These are phyloP conservation scores for Crassisporium funariophilum DNA, from an alignment of 768 basidiomycete species.

Conservation along the genomic window DNA sequence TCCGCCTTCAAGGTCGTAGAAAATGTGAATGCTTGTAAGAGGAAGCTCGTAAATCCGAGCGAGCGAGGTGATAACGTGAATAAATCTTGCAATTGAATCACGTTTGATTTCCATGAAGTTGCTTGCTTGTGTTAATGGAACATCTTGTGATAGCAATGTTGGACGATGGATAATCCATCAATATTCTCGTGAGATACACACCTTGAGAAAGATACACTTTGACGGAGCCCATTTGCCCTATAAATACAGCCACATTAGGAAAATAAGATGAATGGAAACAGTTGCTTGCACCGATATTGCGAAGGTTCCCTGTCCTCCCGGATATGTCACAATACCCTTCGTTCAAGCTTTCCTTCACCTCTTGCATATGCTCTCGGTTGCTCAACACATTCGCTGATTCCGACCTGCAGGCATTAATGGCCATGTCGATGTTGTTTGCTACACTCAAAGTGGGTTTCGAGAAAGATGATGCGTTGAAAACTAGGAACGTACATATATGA, in stretches of 20 bases:
- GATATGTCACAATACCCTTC: constrained; percentile 85
- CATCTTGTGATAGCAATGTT: too few relatives aligned
- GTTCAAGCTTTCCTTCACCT: constrained; percentile 72
- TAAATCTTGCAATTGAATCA: constrained; percentile 70
- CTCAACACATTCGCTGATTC: constrained; percentile 64
- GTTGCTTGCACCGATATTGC: constrained; percentile 53
- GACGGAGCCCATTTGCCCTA: constrained; percentile 63
- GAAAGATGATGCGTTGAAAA: background rate
- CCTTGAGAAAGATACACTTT: constrained; percentile 69
- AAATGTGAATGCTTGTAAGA: constrained; percentile 76
- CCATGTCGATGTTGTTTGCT: constrained; percentile 71
- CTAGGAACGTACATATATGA: constrained; percentile 40
- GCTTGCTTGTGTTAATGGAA: constrained; percentile 43
- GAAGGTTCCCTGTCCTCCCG: constrained; percentile 62
- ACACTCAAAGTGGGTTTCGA: constrained; percentile 16
- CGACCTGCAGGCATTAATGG: constrained; percentile 69
- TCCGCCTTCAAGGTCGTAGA: constrained; percentile 79
- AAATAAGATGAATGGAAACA: background rate
- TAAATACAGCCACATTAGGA: constrained; percentile 1
- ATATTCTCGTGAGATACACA: too few relatives aligned
- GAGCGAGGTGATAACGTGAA: constrained; percentile 67
- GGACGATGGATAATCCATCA: too few relatives aligned
- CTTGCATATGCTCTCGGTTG: constrained; percentile 69
- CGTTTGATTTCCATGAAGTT: constrained; percentile 53
- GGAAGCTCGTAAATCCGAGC: constrained; percentile 75